Conservation (phyloP, 768 basidiomycete species). For the Rhizopogon salebrosus region DNA sequence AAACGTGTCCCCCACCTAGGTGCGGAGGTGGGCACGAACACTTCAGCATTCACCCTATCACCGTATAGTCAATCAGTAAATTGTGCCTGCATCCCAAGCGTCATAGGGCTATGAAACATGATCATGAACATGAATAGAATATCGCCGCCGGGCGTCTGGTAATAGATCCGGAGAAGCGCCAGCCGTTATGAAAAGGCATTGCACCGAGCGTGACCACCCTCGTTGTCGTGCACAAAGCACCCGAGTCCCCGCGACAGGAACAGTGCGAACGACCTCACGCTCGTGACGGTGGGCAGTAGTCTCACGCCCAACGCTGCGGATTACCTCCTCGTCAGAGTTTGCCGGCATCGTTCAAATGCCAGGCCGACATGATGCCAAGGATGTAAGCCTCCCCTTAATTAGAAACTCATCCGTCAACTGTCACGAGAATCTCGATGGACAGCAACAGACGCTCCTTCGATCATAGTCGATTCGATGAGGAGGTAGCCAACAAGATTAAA, state of each 20-base stretch:
- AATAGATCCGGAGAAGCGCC: conserved; percentile 1
- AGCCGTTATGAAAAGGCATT: conserved; percentile 1
- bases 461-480: not conserved
- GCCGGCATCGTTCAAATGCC: not conserved
- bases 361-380: not conserved
- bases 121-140: not conserved
- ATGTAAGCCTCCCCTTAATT: not conserved
- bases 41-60: conserved; percentile 70
- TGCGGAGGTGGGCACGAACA: conserved; percentile 81
- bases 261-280: not conserved
- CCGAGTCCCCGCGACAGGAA: conserved; percentile 1
- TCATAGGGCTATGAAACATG: conserved; percentile 10
- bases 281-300: not conserved
- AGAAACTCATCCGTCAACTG: not conserved
- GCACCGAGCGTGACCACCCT: conserved; percentile 1
- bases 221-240: conserved; percentile 1
- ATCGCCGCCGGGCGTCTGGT: not conserved
- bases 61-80: conserved; percentile 25
- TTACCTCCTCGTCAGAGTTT: not conserved
- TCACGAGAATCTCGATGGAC: not conserved
- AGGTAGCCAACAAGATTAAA: not conserved
- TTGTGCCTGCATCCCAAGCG: conserved; percentile 13
- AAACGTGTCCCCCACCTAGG: conserved; percentile 58
- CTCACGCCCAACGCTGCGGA: not conserved
- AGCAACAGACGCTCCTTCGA: not conserved